Base-by-base conservation (phyloP, 768 basidiomycete species). In the Xerocomus spinulosus region DNA sequence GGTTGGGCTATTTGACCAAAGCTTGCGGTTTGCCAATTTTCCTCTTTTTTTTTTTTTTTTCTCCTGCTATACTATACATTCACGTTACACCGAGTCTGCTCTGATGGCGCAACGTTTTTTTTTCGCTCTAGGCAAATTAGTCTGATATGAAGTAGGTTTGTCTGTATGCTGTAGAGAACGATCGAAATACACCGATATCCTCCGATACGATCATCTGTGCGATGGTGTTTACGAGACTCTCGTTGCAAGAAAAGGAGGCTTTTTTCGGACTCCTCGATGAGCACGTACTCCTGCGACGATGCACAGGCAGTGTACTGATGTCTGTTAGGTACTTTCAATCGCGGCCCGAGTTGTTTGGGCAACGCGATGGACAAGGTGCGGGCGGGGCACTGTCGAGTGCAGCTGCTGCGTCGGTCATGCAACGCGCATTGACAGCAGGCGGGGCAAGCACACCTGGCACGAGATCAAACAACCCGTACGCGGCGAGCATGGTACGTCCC, bases 251-350 rank as follows among this genome's bases (percentile, higher is more conserved):
- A 65, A 90, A 90, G 64, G 78, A 85, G 46, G 87, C 88, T 13
- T 90, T 91, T 67, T 91, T 91, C 60, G 73, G 77, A 25, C 76
- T 91, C 20, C 71, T 91, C 29, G 88, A 91, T 62, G 88, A 91
- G 88, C 89, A 64, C 68, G 56, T 50, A 33, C 39, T 25, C 4
- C 12, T n/a, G n/a, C 20, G 21, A 38, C 21, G 14, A 4, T 29
- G 35, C 42, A 30, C 30, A 23, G 18, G 33, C 28, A 24, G 34
- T 39, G 34, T 30, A 24, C 23, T 32, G 41, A 49, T 46, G 35
- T 23, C 32, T 14, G n/a, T 20, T 62, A 88, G 86, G 56, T 88
- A 88, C 69, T 88, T 88, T 66, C 70, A 78, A 37, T 78, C 84
- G 24, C 82, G 86, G 35, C 85, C 84, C 34, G 83, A 85, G 48